Base-by-base conservation (phyloP, 1,139 yeast species). In the Hemisphaericaspora lyxosophila region DNA sequence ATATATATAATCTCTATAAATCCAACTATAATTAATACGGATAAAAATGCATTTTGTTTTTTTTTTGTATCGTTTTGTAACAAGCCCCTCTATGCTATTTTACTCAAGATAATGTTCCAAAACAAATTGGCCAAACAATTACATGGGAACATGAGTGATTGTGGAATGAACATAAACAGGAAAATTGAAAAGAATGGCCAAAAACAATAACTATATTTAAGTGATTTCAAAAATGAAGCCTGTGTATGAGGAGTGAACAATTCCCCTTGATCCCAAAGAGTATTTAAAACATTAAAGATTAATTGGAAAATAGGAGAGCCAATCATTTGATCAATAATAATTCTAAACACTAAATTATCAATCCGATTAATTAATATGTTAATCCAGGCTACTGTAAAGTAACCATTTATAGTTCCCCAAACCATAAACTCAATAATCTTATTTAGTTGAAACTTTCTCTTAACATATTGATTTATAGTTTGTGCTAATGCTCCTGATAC, bases 321-420 rank as follows among this genome's bases (percentile, higher is more conserved):
- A 2, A 78, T 47, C 2, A 63, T 43, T 52, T 80, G 85, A 53
- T 81, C 87, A 2, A 73, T 45, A 3, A 72, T 29, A 12, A 80
- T 69, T 38, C 81, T 59, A 38, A 60, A 51, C 5, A 63, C 30
- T 5, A 60, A 50, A 34, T 57, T 59, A 16, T 70, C 73, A 26
- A 74, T 50, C 8, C 54, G 57, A 1, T 45, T 38, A n/a, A 75
- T 54, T 30, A 81, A 58, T 31, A 70, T 46, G 34, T 75, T 75
- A 31, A 80, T 70, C 86, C 86, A 81, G 22, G 76, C 55, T 6
- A 73, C 75, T 3, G 82, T 75, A 40, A 79, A 58, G 19, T 69
- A 52, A 1, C 85, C 86, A 53, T 80, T 80, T 33, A 80, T 61
- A 12, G 66, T 55, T n/a, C 87, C 87, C 85, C 85, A 81, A 2